A percentile compares a stretch with the other conserved stretches of the same genome.
Evolutionary conservation across 306 rosid species (phyloP).

Genomic region (Nissolia schottii): DNA sequence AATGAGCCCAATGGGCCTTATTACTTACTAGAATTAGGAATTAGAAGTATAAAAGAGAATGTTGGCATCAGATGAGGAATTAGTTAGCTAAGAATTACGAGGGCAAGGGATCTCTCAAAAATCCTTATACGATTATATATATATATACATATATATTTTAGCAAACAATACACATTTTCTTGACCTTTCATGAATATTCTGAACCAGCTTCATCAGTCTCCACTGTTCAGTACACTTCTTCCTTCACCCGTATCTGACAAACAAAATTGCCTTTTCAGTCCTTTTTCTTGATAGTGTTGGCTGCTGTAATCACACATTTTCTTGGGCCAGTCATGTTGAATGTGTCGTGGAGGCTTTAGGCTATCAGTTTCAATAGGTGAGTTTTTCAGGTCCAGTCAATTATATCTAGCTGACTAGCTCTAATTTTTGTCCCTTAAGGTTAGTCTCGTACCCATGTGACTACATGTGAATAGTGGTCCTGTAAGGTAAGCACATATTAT

Average conservation of each 20-base stretch:
- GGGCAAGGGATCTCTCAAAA: too few relatives aligned
- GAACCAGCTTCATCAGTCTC: too few relatives aligned
- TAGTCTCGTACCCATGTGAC: constrained; percentile 15
- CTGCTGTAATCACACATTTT: neutral
- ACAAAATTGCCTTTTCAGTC: neutral
- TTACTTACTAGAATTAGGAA: too few relatives aligned
- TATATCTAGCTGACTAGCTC: neutral
- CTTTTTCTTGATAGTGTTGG: neutral
- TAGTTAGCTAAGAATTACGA: too few relatives aligned
- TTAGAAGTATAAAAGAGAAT: too few relatives aligned
- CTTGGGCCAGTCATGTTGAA: neutral
- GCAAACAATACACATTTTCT: too few relatives aligned
- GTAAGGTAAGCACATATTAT: neutral
- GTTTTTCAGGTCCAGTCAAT: neutral
- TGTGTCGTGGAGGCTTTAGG: neutral
- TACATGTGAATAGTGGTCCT: constrained; percentile 31
- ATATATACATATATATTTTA: too few relatives aligned
- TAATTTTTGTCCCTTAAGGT: neutral
- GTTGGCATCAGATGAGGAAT: too few relatives aligned
- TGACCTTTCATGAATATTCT: too few relatives aligned
- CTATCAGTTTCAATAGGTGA: neutral
- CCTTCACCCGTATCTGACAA: neutral
- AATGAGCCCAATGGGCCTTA: neutral
- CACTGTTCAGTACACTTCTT: neutral
- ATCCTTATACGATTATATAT: too few relatives aligned